Conservation (phyloP, 2,329 filamentous ascomycete genomes). For the Conoideocrella luteorostrata region DNA sequence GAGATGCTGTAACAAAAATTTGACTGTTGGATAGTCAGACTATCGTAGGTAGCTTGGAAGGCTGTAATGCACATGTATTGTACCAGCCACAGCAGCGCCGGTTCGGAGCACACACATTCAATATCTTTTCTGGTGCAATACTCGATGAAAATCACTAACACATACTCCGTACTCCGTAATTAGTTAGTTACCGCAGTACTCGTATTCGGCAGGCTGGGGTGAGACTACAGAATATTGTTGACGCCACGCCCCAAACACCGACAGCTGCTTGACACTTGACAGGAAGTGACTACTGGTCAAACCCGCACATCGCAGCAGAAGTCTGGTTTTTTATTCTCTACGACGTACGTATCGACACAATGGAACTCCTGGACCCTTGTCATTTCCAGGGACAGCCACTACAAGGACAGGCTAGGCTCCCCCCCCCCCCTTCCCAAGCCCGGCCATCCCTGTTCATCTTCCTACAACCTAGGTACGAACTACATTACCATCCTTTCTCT, state of each 20-base stretch:
- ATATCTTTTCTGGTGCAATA: too few relatives aligned
- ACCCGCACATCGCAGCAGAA: background rate
- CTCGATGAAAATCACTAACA: too few relatives aligned
- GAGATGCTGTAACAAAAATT: too few relatives aligned
- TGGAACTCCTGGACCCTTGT: slow-evolving; percentile 3
- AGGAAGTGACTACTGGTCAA: background rate
- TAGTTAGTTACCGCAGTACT: slow-evolving; percentile 1
- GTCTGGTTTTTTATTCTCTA: too few relatives aligned
- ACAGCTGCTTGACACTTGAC: background rate
- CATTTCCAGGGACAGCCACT: slow-evolving; percentile 1
- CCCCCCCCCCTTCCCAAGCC: slow-evolving; percentile 7
- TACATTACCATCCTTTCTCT: slow-evolving; percentile 6
- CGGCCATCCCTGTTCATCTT: slow-evolving; percentile 8
- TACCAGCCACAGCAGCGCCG: too few relatives aligned
- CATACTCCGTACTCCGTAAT: background rate
- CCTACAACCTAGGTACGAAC: slow-evolving; percentile 5
- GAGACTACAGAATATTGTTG: background rate
- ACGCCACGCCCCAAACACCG: slow-evolving; percentile 2
- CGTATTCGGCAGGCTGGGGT: slow-evolving; percentile 5
- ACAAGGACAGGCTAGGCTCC: background rate
- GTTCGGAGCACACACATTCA: too few relatives aligned
- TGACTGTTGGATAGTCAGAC: too few relatives aligned
- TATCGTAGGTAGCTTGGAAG: too few relatives aligned
- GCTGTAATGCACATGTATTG: too few relatives aligned
- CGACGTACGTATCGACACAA: too few relatives aligned